Evolutionary conservation across 192 early-diverging fungal species (phyloP).

Genomic region (Powellomyces hirtus): DNA sequence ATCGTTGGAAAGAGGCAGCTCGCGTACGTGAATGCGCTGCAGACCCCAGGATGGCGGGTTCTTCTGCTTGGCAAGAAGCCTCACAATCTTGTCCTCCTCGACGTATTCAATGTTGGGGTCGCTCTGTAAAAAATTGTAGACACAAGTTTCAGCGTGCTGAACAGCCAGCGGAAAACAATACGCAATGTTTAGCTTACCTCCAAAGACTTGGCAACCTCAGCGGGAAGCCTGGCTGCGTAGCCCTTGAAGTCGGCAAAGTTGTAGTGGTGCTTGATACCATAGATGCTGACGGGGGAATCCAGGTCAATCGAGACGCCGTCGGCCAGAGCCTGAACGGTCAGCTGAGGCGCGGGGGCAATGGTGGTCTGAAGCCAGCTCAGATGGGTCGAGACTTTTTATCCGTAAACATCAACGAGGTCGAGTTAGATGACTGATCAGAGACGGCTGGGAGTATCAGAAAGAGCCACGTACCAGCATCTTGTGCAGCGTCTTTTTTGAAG

Average conservation of each 20-base stretch:
- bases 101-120: constrained; percentile 45
- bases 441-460: neutral
- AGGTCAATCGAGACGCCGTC: constrained; percentile 10
- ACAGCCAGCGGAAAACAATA: neutral
- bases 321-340: constrained; percentile 11
- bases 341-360: neutral
- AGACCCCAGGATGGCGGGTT: constrained; percentile 49
- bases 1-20: constrained; percentile 43
- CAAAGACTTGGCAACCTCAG: constrained; percentile 31
- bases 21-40: constrained; percentile 32
- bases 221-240: constrained; percentile 41
- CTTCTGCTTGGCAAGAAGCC: constrained; percentile 30
- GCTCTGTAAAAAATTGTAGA: constrained; percentile 7
- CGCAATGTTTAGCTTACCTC: constrained; percentile 16
- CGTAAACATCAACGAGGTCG: neutral
- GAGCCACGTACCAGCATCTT: constrained; percentile 6
- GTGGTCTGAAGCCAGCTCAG: constrained; percentile 1
- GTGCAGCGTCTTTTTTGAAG: constrained; percentile 27
- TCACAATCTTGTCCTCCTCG: constrained; percentile 48
- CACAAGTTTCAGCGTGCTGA: neutral
- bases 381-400: neutral
- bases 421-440: neutral
- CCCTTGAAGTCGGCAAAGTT: constrained; percentile 42
- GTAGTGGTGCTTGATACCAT: constrained; percentile 31
- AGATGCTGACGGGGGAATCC: constrained; percentile 5